Base-by-base conservation (phyloP, 805 yeast genomes). In the Candida succiphila region DNA sequence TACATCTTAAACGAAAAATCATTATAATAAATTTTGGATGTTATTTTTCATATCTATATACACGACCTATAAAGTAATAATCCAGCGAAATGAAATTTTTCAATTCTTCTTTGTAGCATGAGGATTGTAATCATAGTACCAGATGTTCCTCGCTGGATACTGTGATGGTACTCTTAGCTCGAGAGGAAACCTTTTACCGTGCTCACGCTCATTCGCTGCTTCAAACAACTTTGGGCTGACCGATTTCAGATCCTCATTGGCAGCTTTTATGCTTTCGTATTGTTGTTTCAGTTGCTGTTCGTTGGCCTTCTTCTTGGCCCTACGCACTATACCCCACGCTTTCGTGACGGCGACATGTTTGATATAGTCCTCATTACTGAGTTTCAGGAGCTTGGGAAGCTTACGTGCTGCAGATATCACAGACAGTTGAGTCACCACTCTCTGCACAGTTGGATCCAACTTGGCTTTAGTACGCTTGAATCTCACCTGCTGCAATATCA, bases 151-250 rank as follows among this genome's bases (percentile, higher is more conserved):
- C 15, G 96, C 82, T 12, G 98, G 98, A 40, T 65, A 84, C 36
- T 87, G 89, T 1, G 94, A 81, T 16, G 98, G 98, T 8, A 84
- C 75, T 50, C 92, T 75, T 54, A 85, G 54, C 49, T 89, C 96
- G 46, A 83, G 60, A 5, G 95, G 89, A 55, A 84, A 87, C 47
- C 86, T 64, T 44, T 72, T 70, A 37, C 65, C 65, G 29, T 56
- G 55, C 43, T 80, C 79, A 32, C 63, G 59, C 21, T 55, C 54
- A 45, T 74, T 78, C 9, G 95, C 94, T 22, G 63, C 63, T 34
- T 65, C 69, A 45, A 65, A 87, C 33, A 89, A 61, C 30, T 59
- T 66, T 0, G 77, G 74, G 39, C 64, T 65, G 7, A 69, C 49
- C 4, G 45, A 36, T 44, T 73, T 58, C 48, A 89, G 70, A 40